These are phyloP conservation scores for Rhodomyrtus tomentosa DNA, from an alignment of 345 rosid species.

Conservation along the genomic window DNA sequence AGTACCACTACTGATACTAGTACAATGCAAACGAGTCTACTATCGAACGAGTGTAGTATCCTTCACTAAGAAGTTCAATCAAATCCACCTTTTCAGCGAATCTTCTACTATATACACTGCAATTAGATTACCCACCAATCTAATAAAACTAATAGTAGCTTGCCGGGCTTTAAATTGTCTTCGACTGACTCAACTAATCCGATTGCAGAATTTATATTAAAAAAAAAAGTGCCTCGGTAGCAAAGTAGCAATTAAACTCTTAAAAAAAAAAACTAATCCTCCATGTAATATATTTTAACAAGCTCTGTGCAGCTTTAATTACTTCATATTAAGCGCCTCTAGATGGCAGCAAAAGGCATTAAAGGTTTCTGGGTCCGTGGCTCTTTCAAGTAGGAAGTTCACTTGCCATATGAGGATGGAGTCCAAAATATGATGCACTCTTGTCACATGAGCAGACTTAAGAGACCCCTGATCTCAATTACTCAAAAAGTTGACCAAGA, in stretches of 20 bases:
- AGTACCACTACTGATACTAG: not conserved
- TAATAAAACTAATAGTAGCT: not conserved
- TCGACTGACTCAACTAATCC: not conserved
- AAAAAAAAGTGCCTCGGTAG: not conserved
- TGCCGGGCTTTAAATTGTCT: not conserved
- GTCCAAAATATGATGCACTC: slow-evolving; percentile 8
- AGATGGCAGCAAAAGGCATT: not conserved
- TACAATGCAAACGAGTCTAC: not conserved
- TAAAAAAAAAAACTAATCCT: not conserved
- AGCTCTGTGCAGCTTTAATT: not conserved
- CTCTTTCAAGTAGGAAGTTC: slow-evolving; percentile 8
- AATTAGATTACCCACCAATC: not conserved
- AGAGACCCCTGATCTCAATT: not conserved
- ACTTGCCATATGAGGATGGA: slow-evolving; percentile 10
- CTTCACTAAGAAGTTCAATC: not conserved
- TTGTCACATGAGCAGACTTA: slow-evolving; percentile 3
- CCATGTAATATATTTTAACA: not conserved
- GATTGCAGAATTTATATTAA: too few relatives aligned
- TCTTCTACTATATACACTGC: not conserved
- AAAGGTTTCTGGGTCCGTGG: not conserved
- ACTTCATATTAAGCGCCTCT: not conserved
- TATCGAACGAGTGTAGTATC: too few relatives aligned
- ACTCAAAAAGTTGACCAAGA: too few relatives aligned
- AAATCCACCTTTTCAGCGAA: not conserved
- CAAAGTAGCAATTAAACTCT: not conserved